Evolutionary conservation across 495 filamentous ascomycete species (phyloP), one percentile per base, ranked within the genome.

Genomic region (Aspergillus olivimuriae): DNA sequence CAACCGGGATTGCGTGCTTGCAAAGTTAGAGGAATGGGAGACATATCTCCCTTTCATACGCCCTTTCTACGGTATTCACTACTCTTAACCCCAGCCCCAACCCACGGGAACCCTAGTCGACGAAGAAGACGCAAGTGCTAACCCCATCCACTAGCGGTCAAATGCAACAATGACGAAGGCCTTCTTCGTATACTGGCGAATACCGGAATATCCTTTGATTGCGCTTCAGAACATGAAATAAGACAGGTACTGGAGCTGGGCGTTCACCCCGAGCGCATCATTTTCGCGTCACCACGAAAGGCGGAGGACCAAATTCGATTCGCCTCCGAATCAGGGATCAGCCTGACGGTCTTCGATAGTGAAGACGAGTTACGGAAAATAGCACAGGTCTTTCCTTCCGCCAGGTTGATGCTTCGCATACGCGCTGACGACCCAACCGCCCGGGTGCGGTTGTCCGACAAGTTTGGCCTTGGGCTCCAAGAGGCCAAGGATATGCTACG

Each of bases 231-330:
- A 4, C 45, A 45, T 30, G 62, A 66, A 26, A 52, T 68, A 17
- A 39, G 48, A 11, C 14, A 44, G 12, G 53, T 65, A 2, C 51
- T 62, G 6, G 47, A 39, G 12, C 46, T 62, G 19, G 57, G 55
- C n/a, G 46, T 68, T 1, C 51, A 62, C 15, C 58, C 64, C 12
- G 36, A 44, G 0, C 35, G 55, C 8, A 63, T 68, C 16, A 40
- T 68, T 26, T 66, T 62, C 43, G 58, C 64, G 1, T 50, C 64
- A 36, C 64, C 62, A 16, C 61, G 61, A 39, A 66, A 68, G 31
- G 33, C 57, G 0, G 37, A 39, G 8, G 45, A 55, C 0, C 46
- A 53, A 9, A 5, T 68, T 6, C 30, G 28, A 7, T 57, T 58
- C 17, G 58, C 64, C 3, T 28, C 38, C 3, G 12, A 45, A 4